Conservation (phyloP, 257 asterid genomes). For the Solanum paucissectum region DNA sequence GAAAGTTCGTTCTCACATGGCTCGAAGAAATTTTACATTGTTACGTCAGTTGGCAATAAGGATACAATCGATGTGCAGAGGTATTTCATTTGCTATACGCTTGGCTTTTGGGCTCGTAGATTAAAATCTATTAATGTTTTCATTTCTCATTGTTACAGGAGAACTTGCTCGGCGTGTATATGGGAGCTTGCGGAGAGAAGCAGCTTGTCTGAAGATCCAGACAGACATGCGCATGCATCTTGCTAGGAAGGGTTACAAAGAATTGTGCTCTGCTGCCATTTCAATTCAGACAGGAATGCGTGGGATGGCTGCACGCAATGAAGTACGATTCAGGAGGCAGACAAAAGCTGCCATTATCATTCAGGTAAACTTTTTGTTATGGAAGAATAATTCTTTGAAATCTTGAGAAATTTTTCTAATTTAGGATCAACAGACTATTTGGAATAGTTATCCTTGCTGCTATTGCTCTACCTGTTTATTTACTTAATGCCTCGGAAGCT, state of each 20-base stretch:
- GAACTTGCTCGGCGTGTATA: constrained; percentile 3
- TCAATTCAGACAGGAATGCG: constrained; percentile 7
- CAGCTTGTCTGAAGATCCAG: constrained; percentile 15
- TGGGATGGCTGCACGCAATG: constrained; percentile 4
- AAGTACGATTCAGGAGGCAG: not conserved
- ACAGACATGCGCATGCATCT: constrained; percentile 7
- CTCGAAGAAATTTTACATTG: constrained; percentile 48
- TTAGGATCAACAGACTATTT: not conserved
- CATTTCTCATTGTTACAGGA: constrained; percentile 1
- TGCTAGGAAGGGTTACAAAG: constrained; percentile 4
- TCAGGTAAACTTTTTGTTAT: constrained; percentile 2
- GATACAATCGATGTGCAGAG: constrained; percentile 87
- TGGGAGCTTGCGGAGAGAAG: constrained; percentile 5
- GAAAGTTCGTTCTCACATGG: constrained; percentile 71
- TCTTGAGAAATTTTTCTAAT: not conserved
- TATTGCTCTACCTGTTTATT: not conserved
- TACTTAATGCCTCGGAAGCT: not conserved
- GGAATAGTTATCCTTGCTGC: not conserved
- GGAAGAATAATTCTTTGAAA: not conserved
- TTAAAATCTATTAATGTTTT: not conserved
- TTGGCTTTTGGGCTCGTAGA: not conserved
- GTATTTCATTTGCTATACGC: constrained; percentile 20
- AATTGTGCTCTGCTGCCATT: not conserved
- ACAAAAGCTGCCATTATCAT: constrained; percentile 11
- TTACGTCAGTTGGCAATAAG: constrained; percentile 54